These are phyloP conservation scores for Hanseniaspora clermontiae DNA, from an alignment of 805 yeast species.

Conservation along the genomic window DNA sequence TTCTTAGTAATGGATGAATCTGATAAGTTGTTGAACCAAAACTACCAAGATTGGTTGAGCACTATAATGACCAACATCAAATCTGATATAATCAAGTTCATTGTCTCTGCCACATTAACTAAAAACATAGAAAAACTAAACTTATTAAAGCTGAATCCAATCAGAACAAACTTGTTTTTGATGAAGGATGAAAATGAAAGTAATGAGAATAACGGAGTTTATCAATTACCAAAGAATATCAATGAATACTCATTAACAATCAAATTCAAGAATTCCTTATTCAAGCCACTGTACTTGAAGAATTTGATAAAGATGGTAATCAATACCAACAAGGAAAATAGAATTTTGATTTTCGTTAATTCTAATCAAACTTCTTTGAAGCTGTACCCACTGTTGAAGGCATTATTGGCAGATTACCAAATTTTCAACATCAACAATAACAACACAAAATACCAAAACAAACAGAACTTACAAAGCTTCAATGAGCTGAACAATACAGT, in stretches of 20 bases:
- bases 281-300: conserved; percentile 65
- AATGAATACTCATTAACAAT: conserved; percentile 32
- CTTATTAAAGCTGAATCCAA: conserved; percentile 43
- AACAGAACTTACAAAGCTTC: conserved; percentile 48
- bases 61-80: conserved; percentile 34
- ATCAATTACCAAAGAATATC: conserved; percentile 46
- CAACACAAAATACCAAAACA: conserved; percentile 39
- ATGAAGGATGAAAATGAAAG: conserved; percentile 47
- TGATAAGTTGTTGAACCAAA: conserved; percentile 69
- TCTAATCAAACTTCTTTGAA: conserved; percentile 76
- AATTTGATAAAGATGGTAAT: conserved; percentile 36
- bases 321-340: conserved; percentile 1
- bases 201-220: conserved; percentile 32
- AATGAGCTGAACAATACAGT: conserved; percentile 35
- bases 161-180: conserved; percentile 51
- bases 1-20: conserved; percentile 72
- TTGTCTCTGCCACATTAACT: conserved; percentile 87
- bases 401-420: conserved; percentile 7
- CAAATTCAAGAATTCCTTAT: conserved; percentile 31
- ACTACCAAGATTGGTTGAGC: conserved; percentile 84
- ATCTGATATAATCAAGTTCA: conserved; percentile 42
- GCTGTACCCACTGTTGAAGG: conserved; percentile 40
- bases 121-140: conserved; percentile 82
- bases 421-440: conserved; percentile 46
- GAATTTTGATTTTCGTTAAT: conserved; percentile 25